These are phyloP conservation scores for Xylaria sp. DNA, from an alignment of 495 filamentous ascomycete genomes.

Conservation along the genomic window DNA sequence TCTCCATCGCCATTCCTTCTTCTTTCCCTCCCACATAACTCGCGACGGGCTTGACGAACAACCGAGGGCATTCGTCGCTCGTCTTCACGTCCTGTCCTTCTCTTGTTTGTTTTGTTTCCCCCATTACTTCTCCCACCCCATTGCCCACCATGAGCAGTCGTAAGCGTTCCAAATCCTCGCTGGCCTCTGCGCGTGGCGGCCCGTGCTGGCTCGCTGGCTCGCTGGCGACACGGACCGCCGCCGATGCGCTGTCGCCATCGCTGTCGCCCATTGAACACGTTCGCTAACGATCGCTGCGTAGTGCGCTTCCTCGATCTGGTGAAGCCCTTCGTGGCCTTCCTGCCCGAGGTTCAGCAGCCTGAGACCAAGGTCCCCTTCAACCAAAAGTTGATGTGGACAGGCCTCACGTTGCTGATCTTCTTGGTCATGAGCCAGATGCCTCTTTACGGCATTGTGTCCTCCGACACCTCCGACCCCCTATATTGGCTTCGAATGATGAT, in stretches of 20 bases:
- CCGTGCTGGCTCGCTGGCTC: no score
- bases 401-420: slow-evolving; percentile 95
- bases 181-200: slow-evolving; percentile 33
- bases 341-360: slow-evolving; percentile 97
- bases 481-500: slow-evolving; percentile 99
- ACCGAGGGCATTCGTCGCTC: slow-evolving; percentile 45
- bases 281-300: slow-evolving; percentile 52
- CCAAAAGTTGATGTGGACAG: slow-evolving; percentile 99
- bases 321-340: slow-evolving; percentile 98
- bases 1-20: slow-evolving; percentile 46
- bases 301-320: slow-evolving; percentile 99
- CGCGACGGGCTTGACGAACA: slow-evolving; percentile 41
- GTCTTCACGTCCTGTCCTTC: slow-evolving; percentile 44
- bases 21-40: slow-evolving; percentile 42
- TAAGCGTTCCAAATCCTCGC: slow-evolving; percentile 54
- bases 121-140: slow-evolving; percentile 49
- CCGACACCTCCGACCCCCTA: slow-evolving; percentile 94
- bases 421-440: slow-evolving; percentile 99
- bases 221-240: slow-evolving; percentile 35
- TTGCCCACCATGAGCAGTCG: slow-evolving; percentile 63
- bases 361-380: slow-evolving; percentile 98
- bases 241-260: slow-evolving; percentile 46
- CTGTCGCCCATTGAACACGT: slow-evolving; percentile 38
- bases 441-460: slow-evolving; percentile 92
- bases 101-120: slow-evolving; percentile 52